Evolutionary conservation across 495 filamentous ascomycete species (phyloP).

Genomic region (Articulospora tetracladia): DNA sequence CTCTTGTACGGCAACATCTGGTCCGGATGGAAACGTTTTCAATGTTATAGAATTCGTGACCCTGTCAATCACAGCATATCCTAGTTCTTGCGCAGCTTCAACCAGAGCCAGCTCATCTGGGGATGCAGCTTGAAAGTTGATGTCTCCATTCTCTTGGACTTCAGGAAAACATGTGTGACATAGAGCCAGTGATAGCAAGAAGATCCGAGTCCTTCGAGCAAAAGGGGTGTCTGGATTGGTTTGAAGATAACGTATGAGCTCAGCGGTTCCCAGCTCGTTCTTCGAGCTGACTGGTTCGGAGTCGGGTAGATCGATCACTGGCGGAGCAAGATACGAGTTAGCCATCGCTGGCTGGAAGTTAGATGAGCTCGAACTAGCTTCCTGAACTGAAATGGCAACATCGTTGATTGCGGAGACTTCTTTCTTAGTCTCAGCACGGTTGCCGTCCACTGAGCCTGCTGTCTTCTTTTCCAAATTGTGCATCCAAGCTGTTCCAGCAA

Average conservation of each 20-base stretch:
- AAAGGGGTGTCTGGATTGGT: constrained; percentile 69
- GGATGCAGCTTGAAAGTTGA: constrained; percentile 82
- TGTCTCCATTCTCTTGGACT: constrained; percentile 53
- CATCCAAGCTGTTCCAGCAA: constrained; percentile 81
- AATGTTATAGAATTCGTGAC: constrained; percentile 43
- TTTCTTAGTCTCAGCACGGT: background rate
- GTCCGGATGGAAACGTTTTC: constrained; percentile 16
- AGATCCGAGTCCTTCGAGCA: constrained; percentile 69
- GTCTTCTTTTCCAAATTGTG: constrained; percentile 52
- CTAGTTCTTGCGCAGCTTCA: constrained; percentile 79
- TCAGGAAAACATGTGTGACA: constrained; percentile 93
- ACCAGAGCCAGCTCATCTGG: constrained; percentile 91
- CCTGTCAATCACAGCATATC: constrained; percentile 73
- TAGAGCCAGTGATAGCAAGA: constrained; percentile 76
- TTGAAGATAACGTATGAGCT: constrained; percentile 72
- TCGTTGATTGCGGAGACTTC: too few relatives aligned
- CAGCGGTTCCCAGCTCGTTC: constrained; percentile 34
- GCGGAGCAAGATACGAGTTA: too few relatives aligned
- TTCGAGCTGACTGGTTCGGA: constrained; percentile 29
- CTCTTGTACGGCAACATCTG: constrained; percentile 35
- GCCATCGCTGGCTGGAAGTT: too few relatives aligned
- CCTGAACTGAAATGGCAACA: too few relatives aligned
- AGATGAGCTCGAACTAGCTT: too few relatives aligned
- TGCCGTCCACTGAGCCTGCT: background rate
- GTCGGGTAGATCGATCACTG: constrained; percentile 29